Evolutionary conservation across 1,284 basidiomycete genomes (phyloP).

Genomic region (Pseudozyma sp.): DNA sequence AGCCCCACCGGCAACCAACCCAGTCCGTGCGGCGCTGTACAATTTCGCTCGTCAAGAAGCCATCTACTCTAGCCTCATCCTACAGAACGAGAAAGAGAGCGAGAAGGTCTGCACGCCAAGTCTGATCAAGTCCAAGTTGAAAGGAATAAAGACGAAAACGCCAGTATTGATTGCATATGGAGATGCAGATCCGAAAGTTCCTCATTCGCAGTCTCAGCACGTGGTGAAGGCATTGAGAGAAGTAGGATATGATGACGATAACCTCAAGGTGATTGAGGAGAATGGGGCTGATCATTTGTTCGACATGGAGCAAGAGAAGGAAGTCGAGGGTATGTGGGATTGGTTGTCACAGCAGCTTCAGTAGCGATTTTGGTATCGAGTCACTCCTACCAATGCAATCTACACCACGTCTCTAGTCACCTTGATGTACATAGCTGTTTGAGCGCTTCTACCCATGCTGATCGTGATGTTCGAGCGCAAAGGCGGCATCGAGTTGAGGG

Average conservation of each 20-base stretch:
- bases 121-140: slow-evolving; percentile 22
- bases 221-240: slow-evolving; percentile 43
- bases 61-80: slow-evolving; percentile 43
- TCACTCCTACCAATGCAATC: too few relatives aligned
- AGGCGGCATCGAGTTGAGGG: too few relatives aligned
- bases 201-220: slow-evolving; percentile 46
- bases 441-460: too few relatives aligned
- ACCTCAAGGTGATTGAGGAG: slow-evolving; percentile 25
- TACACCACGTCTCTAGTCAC: too few relatives aligned
- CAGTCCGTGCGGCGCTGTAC: slow-evolving; percentile 48
- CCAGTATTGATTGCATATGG: slow-evolving; percentile 51
- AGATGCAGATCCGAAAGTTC: slow-evolving; percentile 48
- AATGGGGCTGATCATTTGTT: slow-evolving; percentile 47
- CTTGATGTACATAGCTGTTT: too few relatives aligned
- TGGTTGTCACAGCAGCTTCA: slow-evolving; percentile 30
- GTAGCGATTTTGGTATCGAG: background rate
- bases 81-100: slow-evolving; percentile 18
- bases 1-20: slow-evolving; percentile 39
- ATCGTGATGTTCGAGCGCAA: too few relatives aligned
- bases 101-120: slow-evolving; percentile 33
- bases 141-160: background rate
- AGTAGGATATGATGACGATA: slow-evolving; percentile 23
- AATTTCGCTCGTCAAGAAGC: slow-evolving; percentile 56
- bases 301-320: slow-evolving; percentile 43
- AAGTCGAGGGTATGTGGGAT: slow-evolving; percentile 37